Evolutionary conservation across 768 basidiomycete genomes (phyloP), one percentile per base, ranked within the genome.

Genomic region (Tubosaeta sp.): DNA sequence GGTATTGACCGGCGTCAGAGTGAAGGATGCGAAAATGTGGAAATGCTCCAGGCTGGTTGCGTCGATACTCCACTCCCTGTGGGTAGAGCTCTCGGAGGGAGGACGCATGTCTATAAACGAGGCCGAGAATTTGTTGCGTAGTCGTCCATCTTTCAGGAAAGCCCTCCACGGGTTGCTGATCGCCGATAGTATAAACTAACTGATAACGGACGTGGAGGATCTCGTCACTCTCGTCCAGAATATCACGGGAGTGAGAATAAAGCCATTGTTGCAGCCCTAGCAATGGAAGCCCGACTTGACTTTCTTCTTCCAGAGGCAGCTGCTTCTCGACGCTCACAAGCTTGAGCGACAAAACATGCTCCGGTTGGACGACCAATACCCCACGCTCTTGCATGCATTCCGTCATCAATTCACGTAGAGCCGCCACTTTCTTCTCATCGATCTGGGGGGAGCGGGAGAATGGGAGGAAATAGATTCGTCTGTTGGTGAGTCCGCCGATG

Each of bases 301-400:
- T 16, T 58, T 52, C 38, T 48, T 47, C 8, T 72, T 51, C 21
- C 4, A 10, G 11, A 6, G 27, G 27, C 22, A 55, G 21, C 25
- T 56, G 51, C 10, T 46, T 53, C 35, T 56, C 55, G 8, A 56
- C 39, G 0, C 67, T 66, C 71, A 74, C 72, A 31, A 80, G 67
- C 55, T 70, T 68, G 49, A 74, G 73, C 1, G 78, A 80, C 6
- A 80, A 71, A 4, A 77, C 69, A 41, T 80, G 77, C 39, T 80
- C 76, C 0, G 78, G 78, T 44, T 80, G 78, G 13, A 66, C 60
- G 3, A 80, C 63, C 5, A 78, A 54, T 6, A 81, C 56, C 1
- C 78, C 79, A n/a, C 68, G 59, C 43, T 57, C 61, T 1, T 45
- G 46, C 50, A 58, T 62, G 50, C 79, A 80, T 35, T 68, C 52